Base-by-base conservation (phyloP, 2,329 filamentous ascomycete genomes). In the Falciphora oryzae region DNA sequence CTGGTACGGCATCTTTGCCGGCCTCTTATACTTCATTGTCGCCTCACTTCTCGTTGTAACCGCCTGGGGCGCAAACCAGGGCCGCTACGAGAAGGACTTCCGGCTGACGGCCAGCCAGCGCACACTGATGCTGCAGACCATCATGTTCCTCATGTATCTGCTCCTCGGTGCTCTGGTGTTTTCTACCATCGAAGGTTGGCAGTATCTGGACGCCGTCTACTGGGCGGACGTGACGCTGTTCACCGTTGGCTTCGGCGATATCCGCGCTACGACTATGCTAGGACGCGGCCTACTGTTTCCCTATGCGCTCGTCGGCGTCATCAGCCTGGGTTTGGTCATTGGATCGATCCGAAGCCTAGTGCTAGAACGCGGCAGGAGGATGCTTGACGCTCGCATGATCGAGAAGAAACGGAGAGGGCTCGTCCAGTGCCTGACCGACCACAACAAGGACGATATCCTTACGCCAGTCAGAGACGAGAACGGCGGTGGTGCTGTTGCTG, bases 71-170 rank as follows among this genome's bases (percentile, higher is more conserved):
- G 93, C 93, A 60, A 84, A 86, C 22, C 71, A 72, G 0, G 80
- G 81, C 1, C 89, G 91, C 69, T 97, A 96, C 70, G 83, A 83
- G 8, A 89, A 91, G 69, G 88, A 92, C 71, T 97, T 97, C 69
- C 80, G 84, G 69, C 81, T 97, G 29, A 93, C 90, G 0, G 85
- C 88, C 63, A 89, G 89, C 66, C 93, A 97, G 75, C 85, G 93
- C 13, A 97, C 92, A 0, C 79, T 97, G 28, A 97, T 97, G 81
- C 77, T 97, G 32, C 93, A 97, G 75, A 96, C 92, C 1, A 96
- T 96, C 75, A 79, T 90, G 64, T 91, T 96, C 72, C 88, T 96
- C 63, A 77, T 91, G 61, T 97, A 95, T 80, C 79, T 97, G 0
- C 86, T 91, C 0, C 76, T 92, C 2, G 93, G 93, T 0, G 92